Evolutionary conservation across 1,284 basidiomycete genomes (phyloP), one percentile per base, ranked within the genome.

Genomic region (Pseudozyma sp.): DNA sequence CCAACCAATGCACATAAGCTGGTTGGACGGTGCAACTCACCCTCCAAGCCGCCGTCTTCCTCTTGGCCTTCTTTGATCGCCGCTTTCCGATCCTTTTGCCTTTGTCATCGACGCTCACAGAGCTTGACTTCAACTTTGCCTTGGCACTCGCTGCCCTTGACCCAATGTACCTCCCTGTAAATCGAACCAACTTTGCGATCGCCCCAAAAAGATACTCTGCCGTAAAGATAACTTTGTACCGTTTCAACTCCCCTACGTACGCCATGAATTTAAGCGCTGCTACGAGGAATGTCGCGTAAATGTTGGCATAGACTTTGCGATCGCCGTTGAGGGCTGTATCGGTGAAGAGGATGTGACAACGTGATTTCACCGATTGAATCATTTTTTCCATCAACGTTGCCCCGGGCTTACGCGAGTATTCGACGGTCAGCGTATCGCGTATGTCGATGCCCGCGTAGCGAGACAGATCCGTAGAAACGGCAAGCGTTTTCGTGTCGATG

Each of bases 181-280:
- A 68, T 1, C 57, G 42, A 0, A 80, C 70, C n/a, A 77, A 52
- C 12, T 49, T 64, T n/a, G 51, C 43, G 0, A 76, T 54, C 14
- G 65, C 65, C 9, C 44, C 56, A 34, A 64, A 42, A 18, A 78
- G 34, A 21, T 52, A 68, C 40, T 49, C 51, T 0, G 70, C 40
- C 1, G n/a, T 3, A 13, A 74, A 71, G 7, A 16, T 18, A 19
- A 65, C n/a, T 6, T 53, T 59, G 58, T 70, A 89, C 42, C 79
- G 92, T 90, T 87, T 51, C 87, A 86, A 56, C 92, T 85, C 80
- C 90, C 90, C 49, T 78, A 81, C 52, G 84, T 97, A 97, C 54
- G 90, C 89, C 55, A 93, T 90, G 88, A 95, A 92, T 86, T 95
- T 97, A 88, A 95, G 91, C 0, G 93, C 93, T 1, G 91, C 89